These are phyloP conservation scores for Colletotrichum plurivorum DNA, from an alignment of 2,329 filamentous ascomycete genomes.

Conservation along the genomic window DNA sequence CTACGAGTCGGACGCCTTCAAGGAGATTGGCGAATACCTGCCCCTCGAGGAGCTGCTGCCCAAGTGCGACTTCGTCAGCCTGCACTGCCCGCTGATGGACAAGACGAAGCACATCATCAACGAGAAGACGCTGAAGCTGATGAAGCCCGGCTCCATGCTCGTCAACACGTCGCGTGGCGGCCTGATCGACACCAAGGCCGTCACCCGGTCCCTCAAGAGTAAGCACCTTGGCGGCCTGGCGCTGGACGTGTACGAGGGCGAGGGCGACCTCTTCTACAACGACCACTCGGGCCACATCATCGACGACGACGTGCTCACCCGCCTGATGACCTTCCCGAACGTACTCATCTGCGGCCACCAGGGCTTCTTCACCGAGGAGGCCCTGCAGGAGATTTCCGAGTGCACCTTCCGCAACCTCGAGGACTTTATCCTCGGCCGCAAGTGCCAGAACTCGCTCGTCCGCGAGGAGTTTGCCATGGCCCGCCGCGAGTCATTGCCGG, in stretches of 20 bases:
- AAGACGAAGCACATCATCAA: slow-evolving; percentile 74
- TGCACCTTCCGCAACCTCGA: slow-evolving; percentile 71
- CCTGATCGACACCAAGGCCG: slow-evolving; percentile 71
- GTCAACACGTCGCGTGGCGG: slow-evolving; percentile 79
- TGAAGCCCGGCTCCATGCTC: slow-evolving; percentile 73
- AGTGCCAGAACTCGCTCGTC: slow-evolving; percentile 57
- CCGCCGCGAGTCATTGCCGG: slow-evolving; percentile 48
- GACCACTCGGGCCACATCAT: slow-evolving; percentile 76
- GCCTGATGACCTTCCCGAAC: slow-evolving; percentile 77
- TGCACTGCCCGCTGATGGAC: slow-evolving; percentile 76
- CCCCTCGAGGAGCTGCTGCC: slow-evolving; percentile 68
- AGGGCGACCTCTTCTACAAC: slow-evolving; percentile 75
- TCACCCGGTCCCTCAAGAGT: slow-evolving; percentile 73
- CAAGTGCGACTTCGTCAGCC: slow-evolving; percentile 72
- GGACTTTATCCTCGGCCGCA: slow-evolving; percentile 54
- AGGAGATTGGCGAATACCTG: slow-evolving; percentile 64
- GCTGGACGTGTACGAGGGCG: slow-evolving; percentile 78
- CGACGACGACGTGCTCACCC: slow-evolving; percentile 76
- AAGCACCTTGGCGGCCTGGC: slow-evolving; percentile 73
- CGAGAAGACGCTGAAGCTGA: slow-evolving; percentile 62
- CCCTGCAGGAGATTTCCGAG: slow-evolving; percentile 73
- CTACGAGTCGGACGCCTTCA: slow-evolving; percentile 64
- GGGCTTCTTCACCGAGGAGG: slow-evolving; percentile 78
- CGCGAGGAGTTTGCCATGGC: slow-evolving; percentile 37
- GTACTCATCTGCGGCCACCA: slow-evolving; percentile 78